Base-by-base conservation (phyloP, 306 rosid genomes). In the Trifolium repens region DNA sequence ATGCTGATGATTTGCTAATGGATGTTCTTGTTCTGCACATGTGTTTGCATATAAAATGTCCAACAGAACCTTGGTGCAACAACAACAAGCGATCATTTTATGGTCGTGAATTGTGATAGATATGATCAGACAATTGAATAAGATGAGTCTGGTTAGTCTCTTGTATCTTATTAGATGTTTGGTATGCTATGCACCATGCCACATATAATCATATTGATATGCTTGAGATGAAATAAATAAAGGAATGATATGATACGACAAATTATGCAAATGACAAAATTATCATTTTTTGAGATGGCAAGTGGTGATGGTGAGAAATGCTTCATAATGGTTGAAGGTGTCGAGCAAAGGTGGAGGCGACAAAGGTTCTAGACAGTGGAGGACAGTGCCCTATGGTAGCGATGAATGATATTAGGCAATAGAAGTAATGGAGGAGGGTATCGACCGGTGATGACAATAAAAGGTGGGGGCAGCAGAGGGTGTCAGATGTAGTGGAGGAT, bases 21-120 rank as follows among this genome's bases (percentile, higher is more conserved):
- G 53, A 16, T 15, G 49, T 50, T 67, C 40, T 65, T 32, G 47
- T 7, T 59, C 30, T 52, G 40, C 16, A 70, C 59, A 62, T 15
- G 59, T 74, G 46, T 46, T 59, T 62, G 44, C 11, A 52, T 12
- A 46, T 14, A 67, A 68, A 27, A 60, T 14, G 7, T 50, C 57
- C 49, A 60, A 47, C 24, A 6, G 16, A 74, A 67, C 30, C 16
- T 74, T 60, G 68, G 67, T 13, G 54, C 50, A 61, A 24, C 52
- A 54, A 22, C 10, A 54, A 22, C 10, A 55, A 55, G 14, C 7
- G 61, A 12, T 55, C 61, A 22, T 55, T 55, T 55, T 30, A 10
- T 55, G 61, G 34, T 8, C 34, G 35, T 32, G 34, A 30, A 30
- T 30, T 30, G 6, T 17, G 14, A 55, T 55, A 55, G 32, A 49